phyloP scores from a whole-genome alignment of 2,329 filamentous ascomycete species.

The Tolypocladium ovalisporum region DNA sequence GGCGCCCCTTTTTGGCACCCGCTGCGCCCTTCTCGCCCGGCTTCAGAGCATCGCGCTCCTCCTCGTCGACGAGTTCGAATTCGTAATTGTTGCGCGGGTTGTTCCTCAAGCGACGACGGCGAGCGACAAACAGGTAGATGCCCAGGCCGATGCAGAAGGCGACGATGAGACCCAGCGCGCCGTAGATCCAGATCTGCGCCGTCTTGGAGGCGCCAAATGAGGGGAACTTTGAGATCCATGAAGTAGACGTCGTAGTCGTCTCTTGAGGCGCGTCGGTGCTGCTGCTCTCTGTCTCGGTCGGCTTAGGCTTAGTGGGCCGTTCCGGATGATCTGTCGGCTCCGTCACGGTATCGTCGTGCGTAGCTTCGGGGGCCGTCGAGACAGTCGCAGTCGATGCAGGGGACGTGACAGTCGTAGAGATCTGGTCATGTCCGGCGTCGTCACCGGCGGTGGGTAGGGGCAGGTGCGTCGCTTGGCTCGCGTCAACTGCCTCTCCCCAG shows the following conservation, averaged over 20 bases:
- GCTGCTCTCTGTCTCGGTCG: slow-evolving; percentile 16
- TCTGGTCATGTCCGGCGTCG: slow-evolving; percentile 67
- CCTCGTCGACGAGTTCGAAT: slow-evolving; percentile 83
- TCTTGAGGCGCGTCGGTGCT: slow-evolving; percentile 18
- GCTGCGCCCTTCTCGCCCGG: slow-evolving; percentile 32
- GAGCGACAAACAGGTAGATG: slow-evolving; percentile 71
- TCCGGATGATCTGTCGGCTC: slow-evolving; percentile 53
- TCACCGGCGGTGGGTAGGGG: slow-evolving; percentile 78
- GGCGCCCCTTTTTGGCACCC: slow-evolving; percentile 31
- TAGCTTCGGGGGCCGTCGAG: slow-evolving; percentile 33
- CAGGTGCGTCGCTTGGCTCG: slow-evolving; percentile 57
- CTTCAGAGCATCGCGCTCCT: slow-evolving; percentile 52
- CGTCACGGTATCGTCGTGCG: slow-evolving; percentile 30
- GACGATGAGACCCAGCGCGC: slow-evolving; percentile 71
- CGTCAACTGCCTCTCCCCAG: slow-evolving; percentile 82
- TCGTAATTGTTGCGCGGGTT: slow-evolving; percentile 76
- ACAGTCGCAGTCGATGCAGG: slow-evolving; percentile 25
- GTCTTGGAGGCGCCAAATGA: slow-evolving; percentile 80
- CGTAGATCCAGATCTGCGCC: slow-evolving; percentile 91
- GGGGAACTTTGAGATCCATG: slow-evolving; percentile 78
- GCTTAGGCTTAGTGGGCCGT: slow-evolving; percentile 44
- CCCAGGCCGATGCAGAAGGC: slow-evolving; percentile 73
- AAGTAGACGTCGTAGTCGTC: slow-evolving; percentile 45
- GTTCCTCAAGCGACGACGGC: slow-evolving; percentile 65
- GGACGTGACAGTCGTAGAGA: slow-evolving; percentile 38